Evolutionary conservation across 306 rosid species (phyloP), one percentile per base, ranked within the genome.

Genomic region (Castanea mollissima): DNA sequence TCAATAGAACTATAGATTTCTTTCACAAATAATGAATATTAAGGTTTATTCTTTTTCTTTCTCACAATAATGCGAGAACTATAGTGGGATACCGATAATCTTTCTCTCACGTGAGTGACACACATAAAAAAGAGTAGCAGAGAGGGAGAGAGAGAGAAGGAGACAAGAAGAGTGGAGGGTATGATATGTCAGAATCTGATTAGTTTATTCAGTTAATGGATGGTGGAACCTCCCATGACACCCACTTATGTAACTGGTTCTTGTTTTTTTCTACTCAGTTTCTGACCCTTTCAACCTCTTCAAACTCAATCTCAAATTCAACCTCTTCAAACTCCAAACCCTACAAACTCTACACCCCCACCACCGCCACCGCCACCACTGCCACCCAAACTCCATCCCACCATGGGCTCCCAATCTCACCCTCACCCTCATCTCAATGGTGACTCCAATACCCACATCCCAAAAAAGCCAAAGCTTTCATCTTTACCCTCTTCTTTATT

Each of bases 401-500:
- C 76, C 29, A 83, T 88, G 96, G 93, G 85, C 8, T 80, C 86
- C 69, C 13, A 64, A 49, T 10, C 54, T 49, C 54, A 49, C 54
- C 5, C 54, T 18, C 32, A 55, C 79, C 75, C 75, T 41, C 82
- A 74, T 60, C 85, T 77, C 73, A 92, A 85, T 88, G 96, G 94
- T 32, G 96, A 92, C 29, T 3, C 83, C 77, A 63, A 69, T 25
- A 20, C 89, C 56, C 94, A 74, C 65, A 2, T 73, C 1, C 44
- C 93, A 67, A 96, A 96, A 78, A 93, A 83, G 63, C 94, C 93
- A 1, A 91, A 88, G 4, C 85, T 90, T 19, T 68, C 72, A 18
- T 19, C 51, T 3, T 11, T 29, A 35, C 4, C 86, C 18, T 74
- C 84, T n/a, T 11, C 85, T 71, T 60, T 49, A 88, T 83, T 91